Percentiles rank a stretch among this genome's conserved stretches.
These are phyloP conservation scores for Rhytidhysteron rufulum DNA, from an alignment of 2,329 filamentous ascomycete genomes.

Conservation along the genomic window DNA sequence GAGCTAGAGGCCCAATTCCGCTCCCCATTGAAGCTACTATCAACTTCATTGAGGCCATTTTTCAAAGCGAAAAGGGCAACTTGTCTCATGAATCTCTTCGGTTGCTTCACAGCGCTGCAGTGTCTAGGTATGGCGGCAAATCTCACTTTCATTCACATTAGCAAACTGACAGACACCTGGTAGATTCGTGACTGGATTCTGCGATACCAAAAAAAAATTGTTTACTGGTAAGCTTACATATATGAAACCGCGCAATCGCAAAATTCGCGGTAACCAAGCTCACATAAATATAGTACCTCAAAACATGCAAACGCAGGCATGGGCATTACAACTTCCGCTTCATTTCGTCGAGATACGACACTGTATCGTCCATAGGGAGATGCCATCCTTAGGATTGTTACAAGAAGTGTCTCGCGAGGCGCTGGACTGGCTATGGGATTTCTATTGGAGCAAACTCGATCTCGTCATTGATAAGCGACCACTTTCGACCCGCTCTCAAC, in stretches of 20 bases:
- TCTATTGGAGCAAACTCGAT: conserved; percentile 69
- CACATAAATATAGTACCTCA: no score
- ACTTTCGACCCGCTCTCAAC: background rate
- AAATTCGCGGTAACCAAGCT: no score
- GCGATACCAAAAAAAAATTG: conserved; percentile 58
- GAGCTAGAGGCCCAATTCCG: conserved; percentile 48
- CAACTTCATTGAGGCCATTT: conserved; percentile 64
- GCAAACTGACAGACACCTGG: no score
- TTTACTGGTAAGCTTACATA: conserved; percentile 27
- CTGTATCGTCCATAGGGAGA: conserved; percentile 83
- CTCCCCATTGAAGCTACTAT: conserved; percentile 78
- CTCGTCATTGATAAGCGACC: conserved; percentile 9
- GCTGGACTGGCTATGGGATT: conserved; percentile 81
- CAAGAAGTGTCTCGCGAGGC: conserved; percentile 66
- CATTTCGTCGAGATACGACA: conserved; percentile 87
- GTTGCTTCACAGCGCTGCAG: conserved; percentile 69
- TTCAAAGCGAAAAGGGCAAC: conserved; percentile 55
- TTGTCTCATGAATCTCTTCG: conserved; percentile 59
- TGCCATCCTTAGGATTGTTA: conserved; percentile 72
- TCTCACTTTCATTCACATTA: conserved; percentile 1
- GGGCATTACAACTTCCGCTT: conserved; percentile 61
- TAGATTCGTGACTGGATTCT: conserved; percentile 75
- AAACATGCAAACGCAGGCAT: conserved; percentile 72
- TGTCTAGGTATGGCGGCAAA: conserved; percentile 61
- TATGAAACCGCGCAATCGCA: no score